Evolutionary conservation across 176 grass and related monocot genomes (phyloP).

Genomic region (Elymus sibiricus): DNA sequence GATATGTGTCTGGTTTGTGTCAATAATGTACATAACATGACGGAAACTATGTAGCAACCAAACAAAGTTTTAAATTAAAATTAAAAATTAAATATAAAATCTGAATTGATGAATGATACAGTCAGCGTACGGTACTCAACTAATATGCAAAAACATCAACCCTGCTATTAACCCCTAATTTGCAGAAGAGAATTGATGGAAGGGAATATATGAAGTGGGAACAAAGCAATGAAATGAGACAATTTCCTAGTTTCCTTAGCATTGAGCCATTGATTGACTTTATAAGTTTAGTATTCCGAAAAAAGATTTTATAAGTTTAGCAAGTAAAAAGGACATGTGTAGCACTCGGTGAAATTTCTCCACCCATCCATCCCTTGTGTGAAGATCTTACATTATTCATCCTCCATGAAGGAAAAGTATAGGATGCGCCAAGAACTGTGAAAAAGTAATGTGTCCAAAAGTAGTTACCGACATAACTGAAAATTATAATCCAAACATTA

Average conservation of each 20-base stretch:
- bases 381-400: conserved; percentile 92
- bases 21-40: not conserved
- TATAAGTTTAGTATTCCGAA: not conserved
- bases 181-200: not conserved
- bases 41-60: not conserved
- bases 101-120: not conserved
- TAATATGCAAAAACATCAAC: not conserved
- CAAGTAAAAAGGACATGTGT: not conserved
- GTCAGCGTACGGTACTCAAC: not conserved
- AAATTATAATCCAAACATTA: conserved; percentile 96
- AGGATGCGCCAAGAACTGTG: conserved; percentile 87
- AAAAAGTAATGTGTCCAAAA: conserved; percentile 99
- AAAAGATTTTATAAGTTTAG: not conserved
- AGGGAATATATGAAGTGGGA: not conserved
- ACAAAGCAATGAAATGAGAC: not conserved
- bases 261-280: too few relatives aligned
- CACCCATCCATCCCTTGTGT: not conserved
- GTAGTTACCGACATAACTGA: conserved; percentile 99
- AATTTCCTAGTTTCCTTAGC: not conserved
- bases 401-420: conserved; percentile 97
- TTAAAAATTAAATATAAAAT: not conserved
- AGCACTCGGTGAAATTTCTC: not conserved
- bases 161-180: not conserved
- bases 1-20: not conserved
- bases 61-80: not conserved